Percentiles rank a stretch among this genome's conserved stretches.
phyloP scores from a whole-genome alignment of 2,329 filamentous ascomycete genomes.

The Alternaria tenuissima region DNA sequence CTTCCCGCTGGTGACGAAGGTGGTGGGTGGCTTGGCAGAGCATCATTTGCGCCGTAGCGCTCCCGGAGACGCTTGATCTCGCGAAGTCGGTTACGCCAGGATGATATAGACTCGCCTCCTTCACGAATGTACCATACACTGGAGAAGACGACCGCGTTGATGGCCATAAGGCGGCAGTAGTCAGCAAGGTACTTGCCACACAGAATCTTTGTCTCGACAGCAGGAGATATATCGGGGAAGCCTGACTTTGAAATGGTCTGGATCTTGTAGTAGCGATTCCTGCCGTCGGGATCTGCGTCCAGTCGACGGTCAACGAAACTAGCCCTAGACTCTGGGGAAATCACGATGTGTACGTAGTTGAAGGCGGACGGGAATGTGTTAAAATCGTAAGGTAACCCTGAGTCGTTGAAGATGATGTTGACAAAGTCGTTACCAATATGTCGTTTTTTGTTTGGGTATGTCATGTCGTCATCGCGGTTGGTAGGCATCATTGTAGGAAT shows the following conservation, averaged over 20 bases:
- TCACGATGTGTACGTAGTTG: slow-evolving; percentile 96
- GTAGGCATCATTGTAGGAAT: slow-evolving; percentile 98
- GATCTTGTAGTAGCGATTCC: slow-evolving; percentile 79
- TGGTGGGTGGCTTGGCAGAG: slow-evolving; percentile 19
- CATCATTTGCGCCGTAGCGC: slow-evolving; percentile 46
- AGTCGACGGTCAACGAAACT: slow-evolving; percentile 70
- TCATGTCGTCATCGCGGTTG: slow-evolving; percentile 76
- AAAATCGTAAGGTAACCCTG: slow-evolving; percentile 86
- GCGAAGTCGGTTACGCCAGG: slow-evolving; percentile 86
- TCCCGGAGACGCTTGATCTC: slow-evolving; percentile 86
- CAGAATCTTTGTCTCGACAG: slow-evolving; percentile 87
- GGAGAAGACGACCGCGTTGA: slow-evolving; percentile 94
- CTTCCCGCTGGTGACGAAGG: slow-evolving; percentile 34
- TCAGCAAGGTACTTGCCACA: slow-evolving; percentile 81
- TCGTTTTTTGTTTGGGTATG: slow-evolving; percentile 80
- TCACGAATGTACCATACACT: slow-evolving; percentile 84
- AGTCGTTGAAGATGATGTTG: slow-evolving; percentile 98
- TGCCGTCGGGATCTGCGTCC: slow-evolving; percentile 53
- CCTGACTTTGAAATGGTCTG: slow-evolving; percentile 87
- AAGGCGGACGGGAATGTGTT: slow-evolving; percentile 94
- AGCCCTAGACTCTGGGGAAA: slow-evolving; percentile 83
- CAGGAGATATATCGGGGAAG: slow-evolving; percentile 91
- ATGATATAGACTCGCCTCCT: slow-evolving; percentile 83
- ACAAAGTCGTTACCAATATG: slow-evolving; percentile 98
- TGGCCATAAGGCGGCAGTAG: slow-evolving; percentile 85